A percentile compares a stretch with the other conserved stretches of the same genome.
Conservation (phyloP, 202 grass and related monocot genomes). For the Saccharum hybrid region DNA sequence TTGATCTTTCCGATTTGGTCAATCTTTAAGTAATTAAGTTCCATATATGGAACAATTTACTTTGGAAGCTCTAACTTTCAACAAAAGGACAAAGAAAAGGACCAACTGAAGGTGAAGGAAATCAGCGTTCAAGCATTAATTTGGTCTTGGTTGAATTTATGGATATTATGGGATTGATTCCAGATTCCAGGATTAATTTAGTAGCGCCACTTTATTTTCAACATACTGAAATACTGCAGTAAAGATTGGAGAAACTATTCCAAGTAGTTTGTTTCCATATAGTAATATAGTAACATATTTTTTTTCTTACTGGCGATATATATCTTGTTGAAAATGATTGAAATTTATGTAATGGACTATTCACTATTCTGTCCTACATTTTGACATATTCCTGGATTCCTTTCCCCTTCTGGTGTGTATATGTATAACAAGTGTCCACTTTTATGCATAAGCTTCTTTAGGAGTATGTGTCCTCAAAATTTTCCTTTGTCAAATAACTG, state of each 20-base stretch:
- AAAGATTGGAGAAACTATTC: conserved; percentile 19
- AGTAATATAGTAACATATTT: background rate
- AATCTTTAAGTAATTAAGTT: conserved; percentile 12
- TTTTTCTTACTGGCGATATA: background rate
- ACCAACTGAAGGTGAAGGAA: background rate
- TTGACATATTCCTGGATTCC: background rate
- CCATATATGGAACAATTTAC: background rate
- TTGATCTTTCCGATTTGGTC: background rate
- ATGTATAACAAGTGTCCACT: no score
- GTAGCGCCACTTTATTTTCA: background rate
- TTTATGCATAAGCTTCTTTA: conserved; percentile 16
- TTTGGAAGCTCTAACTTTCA: background rate
- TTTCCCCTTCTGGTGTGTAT: no score
- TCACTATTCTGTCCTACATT: background rate
- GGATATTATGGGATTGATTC: background rate
- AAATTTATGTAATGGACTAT: background rate
- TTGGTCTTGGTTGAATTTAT: conserved; percentile 5
- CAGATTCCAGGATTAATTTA: background rate
- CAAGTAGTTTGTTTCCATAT: conserved; percentile 12
- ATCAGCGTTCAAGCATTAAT: background rate
- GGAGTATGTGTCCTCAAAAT: background rate
- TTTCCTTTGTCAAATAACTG: conserved; percentile 11
- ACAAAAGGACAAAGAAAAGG: background rate
- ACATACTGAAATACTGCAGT: conserved; percentile 4
- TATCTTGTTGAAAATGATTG: conserved; percentile 14